Conservation (phyloP, 225 moss, liverwort and hornwort genomes). For the Physcomitrium patens region DNA sequence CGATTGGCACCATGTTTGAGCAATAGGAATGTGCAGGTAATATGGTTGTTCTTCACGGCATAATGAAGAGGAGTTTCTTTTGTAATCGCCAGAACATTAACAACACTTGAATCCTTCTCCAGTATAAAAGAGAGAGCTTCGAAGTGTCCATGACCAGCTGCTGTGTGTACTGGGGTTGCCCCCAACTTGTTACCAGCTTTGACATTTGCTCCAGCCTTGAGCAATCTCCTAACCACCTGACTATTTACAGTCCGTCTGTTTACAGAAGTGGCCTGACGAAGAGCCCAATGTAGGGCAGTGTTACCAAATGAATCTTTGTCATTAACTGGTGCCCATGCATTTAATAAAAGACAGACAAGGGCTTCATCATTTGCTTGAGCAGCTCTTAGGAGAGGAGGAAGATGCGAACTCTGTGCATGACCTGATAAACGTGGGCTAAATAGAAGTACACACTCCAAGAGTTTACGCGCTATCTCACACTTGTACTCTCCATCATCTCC, state of each 20-base stretch:
- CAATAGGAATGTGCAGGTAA: slow-evolving; percentile 76
- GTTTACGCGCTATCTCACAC: slow-evolving; percentile 88
- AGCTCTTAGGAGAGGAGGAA: slow-evolving; percentile 88
- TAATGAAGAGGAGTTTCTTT: slow-evolving; percentile 97
- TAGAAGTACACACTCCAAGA: slow-evolving; percentile 89
- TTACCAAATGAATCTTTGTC: slow-evolving; percentile 91
- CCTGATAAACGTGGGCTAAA: slow-evolving; percentile 85
- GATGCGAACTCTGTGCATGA: slow-evolving; percentile 84
- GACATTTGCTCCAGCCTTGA: slow-evolving; percentile 89
- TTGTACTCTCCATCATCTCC: slow-evolving; percentile 75
- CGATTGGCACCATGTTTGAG: slow-evolving; percentile 93
- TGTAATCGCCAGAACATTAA: slow-evolving; percentile 91
- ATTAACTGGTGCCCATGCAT: slow-evolving; percentile 83
- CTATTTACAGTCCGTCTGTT: slow-evolving; percentile 91
- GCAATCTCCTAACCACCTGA: slow-evolving; percentile 81
- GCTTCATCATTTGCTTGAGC: slow-evolving; percentile 89
- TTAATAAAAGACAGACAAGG: slow-evolving; percentile 72
- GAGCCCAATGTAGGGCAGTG: slow-evolving; percentile 92
- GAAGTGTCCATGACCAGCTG: slow-evolving; percentile 94
- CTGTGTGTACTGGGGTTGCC: slow-evolving; percentile 92
- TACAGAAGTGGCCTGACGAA: slow-evolving; percentile 93
- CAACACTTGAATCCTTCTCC: slow-evolving; percentile 88
- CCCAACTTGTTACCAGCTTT: slow-evolving; percentile 91
- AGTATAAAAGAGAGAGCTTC: slow-evolving; percentile 88
- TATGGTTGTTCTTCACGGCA: slow-evolving; percentile 92